phyloP scores from a whole-genome alignment of 345 rosid genomes.

The Corchorus olitorius region DNA sequence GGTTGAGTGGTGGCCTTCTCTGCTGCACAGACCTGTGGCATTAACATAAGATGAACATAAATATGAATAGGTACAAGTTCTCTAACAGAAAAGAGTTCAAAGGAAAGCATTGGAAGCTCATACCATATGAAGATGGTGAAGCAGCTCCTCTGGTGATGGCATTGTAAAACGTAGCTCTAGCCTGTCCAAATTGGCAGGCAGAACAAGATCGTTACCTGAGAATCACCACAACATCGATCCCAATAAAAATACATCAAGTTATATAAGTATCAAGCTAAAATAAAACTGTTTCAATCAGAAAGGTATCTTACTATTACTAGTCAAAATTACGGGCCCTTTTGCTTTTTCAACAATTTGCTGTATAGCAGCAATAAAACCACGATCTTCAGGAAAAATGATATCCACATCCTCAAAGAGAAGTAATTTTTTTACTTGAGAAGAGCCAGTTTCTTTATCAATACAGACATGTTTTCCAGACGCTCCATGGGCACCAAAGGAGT shows the following conservation, averaged over 20 bases:
- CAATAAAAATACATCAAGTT: constrained; percentile 14
- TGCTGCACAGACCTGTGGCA: constrained; percentile 68
- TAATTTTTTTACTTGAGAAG: constrained; percentile 51
- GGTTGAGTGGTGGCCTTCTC: constrained; percentile 63
- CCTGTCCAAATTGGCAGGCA: constrained; percentile 75
- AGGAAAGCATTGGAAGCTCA: constrained; percentile 25
- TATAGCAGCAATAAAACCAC: constrained; percentile 82
- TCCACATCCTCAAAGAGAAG: constrained; percentile 97
- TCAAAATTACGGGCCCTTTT: constrained; percentile 85
- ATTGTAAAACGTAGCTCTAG: constrained; percentile 54
- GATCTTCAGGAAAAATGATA: constrained; percentile 78
- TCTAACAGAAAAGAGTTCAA: constrained; percentile 7
- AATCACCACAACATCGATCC: constrained; percentile 30
- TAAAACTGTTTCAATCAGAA: constrained; percentile 21
- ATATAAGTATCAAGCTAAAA: constrained; percentile 7
- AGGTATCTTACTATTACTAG: constrained; percentile 70
- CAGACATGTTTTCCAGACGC: constrained; percentile 33
- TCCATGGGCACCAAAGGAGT: constrained; percentile 25
- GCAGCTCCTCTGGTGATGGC: constrained; percentile 64
- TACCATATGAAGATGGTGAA: constrained; percentile 57
- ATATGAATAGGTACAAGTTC: constrained; percentile 18
- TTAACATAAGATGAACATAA: constrained; percentile 25
- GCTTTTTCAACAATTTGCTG: constrained; percentile 89
- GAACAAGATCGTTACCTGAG: constrained; percentile 59
- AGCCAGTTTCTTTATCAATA: constrained; percentile 32